These are phyloP conservation scores for Lolium rigidum DNA, from an alignment of 176 grass and related monocot species.

Conservation along the genomic window DNA sequence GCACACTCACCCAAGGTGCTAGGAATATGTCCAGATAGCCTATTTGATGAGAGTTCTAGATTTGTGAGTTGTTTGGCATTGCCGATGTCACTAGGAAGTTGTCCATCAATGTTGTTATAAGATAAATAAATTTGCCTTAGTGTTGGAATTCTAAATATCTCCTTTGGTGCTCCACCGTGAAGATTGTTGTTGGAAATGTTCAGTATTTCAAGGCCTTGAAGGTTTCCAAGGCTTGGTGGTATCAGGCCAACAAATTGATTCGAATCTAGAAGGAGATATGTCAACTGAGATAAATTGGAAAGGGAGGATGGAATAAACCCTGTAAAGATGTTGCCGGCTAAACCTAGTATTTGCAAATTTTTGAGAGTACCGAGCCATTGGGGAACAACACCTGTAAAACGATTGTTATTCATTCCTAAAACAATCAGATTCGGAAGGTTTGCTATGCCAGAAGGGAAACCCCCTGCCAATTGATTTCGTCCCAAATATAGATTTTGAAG, in stretches of 20 bases:
- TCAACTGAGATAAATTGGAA: constrained; percentile 39
- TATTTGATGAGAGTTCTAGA: constrained; percentile 27
- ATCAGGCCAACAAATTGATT: constrained; percentile 17
- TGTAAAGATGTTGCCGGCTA: constrained; percentile 1
- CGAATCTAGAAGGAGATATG: not conserved
- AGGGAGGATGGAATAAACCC: constrained; percentile 32
- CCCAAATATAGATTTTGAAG: not conserved
- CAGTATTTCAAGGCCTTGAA: constrained; percentile 13
- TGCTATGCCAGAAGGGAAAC: constrained; percentile 2
- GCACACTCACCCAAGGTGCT: constrained; percentile 10
- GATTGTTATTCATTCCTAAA: not conserved
- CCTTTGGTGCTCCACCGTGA: constrained; percentile 2
- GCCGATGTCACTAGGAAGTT: constrained; percentile 19
- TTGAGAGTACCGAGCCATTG: not conserved
- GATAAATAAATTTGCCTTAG: not conserved
- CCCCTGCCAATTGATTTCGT: not conserved
- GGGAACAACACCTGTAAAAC: constrained; percentile 19
- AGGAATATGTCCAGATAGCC: constrained; percentile 7
- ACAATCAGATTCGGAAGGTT: constrained; percentile 13
- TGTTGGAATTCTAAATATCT: constrained; percentile 35
- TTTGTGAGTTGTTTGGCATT: constrained; percentile 21
- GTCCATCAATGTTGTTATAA: constrained; percentile 11
- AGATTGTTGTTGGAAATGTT: constrained; percentile 29
- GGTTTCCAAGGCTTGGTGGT: constrained; percentile 23
- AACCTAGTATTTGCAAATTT: not conserved